phyloP scores from a whole-genome alignment of 768 basidiomycete species.

The Hypholoma sublateritium region DNA sequence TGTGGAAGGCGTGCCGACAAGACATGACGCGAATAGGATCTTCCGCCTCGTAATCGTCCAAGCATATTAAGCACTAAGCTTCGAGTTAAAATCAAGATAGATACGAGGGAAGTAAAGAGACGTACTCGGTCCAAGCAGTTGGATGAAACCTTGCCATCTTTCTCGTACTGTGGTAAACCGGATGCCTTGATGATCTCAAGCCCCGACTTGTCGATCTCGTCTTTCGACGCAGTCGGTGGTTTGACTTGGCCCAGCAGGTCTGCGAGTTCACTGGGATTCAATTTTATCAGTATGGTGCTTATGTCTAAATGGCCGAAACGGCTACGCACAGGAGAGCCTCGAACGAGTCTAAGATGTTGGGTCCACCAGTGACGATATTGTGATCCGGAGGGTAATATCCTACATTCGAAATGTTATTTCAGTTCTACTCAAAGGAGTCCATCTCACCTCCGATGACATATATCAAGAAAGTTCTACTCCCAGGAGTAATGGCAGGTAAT shows the following conservation, averaged over 20 bases:
- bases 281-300: neutral
- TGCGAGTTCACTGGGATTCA: slow-evolving; percentile 66
- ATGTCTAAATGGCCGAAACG: neutral
- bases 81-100: neutral
- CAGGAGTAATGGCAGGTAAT: slow-evolving; percentile 21
- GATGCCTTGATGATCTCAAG: slow-evolving; percentile 69
- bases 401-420: slow-evolving; percentile 21
- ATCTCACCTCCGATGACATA: slow-evolving; percentile 81
- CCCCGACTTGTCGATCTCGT: slow-evolving; percentile 85
- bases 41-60: slow-evolving; percentile 79
- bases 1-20: slow-evolving; percentile 92
- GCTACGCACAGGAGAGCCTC: slow-evolving; percentile 69
- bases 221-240: slow-evolving; percentile 77
- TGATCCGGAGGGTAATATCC: slow-evolving; percentile 94
- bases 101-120: slow-evolving; percentile 7
- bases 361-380: slow-evolving; percentile 78
- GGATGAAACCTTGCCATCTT: slow-evolving; percentile 62
- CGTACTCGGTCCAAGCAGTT: slow-evolving; percentile 81
- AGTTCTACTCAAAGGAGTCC: neutral
- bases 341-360: slow-evolving; percentile 72
- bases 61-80: slow-evolving; percentile 75
- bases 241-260: slow-evolving; percentile 83
- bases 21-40: slow-evolving; percentile 79
- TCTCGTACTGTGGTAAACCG: slow-evolving; percentile 54
- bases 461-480: slow-evolving; percentile 80